Conservation (phyloP, 78 protist species). For the slime mould (Dictyostelium discoideum) region DNA sequence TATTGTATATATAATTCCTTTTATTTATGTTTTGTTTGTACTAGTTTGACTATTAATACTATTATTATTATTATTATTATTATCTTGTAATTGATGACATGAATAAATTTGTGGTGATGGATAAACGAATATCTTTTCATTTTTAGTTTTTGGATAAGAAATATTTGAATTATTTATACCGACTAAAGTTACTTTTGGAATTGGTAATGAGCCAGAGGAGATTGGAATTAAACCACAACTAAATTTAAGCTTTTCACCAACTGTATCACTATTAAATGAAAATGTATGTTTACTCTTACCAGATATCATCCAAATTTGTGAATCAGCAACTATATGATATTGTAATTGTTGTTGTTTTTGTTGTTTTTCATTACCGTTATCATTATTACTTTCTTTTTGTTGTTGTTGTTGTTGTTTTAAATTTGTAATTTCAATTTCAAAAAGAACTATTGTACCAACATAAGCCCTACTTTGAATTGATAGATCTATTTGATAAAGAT, state of each 20-base stretch:
- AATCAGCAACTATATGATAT: slow-evolving; percentile 19
- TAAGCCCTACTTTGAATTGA: not conserved
- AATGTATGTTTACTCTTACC: slow-evolving; percentile 38
- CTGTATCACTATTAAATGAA: not conserved
- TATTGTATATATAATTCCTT: not conserved
- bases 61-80: too few species aligned
- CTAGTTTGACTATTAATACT: not conserved
- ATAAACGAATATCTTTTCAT: slow-evolving; percentile 32
- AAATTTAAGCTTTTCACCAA: slow-evolving; percentile 12
- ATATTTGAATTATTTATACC: slow-evolving; percentile 24
- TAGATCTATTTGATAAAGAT: slow-evolving; percentile 31
- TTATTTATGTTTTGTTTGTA: not conserved
- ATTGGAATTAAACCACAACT: slow-evolving; percentile 41
- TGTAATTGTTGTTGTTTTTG: not conserved
- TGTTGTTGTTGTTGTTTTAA: not conserved
- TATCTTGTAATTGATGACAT: not conserved
- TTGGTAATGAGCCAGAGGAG: slow-evolving; percentile 26
- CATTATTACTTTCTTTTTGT: not conserved
- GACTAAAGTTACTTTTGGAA: slow-evolving; percentile 17
- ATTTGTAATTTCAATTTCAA: slow-evolving; percentile 46
- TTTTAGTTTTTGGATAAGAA: not conserved
- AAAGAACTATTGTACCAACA: slow-evolving; percentile 32
- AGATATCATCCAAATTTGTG: slow-evolving; percentile 44
- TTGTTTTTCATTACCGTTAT: not conserved
- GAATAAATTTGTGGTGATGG: slow-evolving; percentile 32